Evolutionary conservation across 1,284 basidiomycete genomes (phyloP).

Genomic region (Ganoderma multipileum): DNA sequence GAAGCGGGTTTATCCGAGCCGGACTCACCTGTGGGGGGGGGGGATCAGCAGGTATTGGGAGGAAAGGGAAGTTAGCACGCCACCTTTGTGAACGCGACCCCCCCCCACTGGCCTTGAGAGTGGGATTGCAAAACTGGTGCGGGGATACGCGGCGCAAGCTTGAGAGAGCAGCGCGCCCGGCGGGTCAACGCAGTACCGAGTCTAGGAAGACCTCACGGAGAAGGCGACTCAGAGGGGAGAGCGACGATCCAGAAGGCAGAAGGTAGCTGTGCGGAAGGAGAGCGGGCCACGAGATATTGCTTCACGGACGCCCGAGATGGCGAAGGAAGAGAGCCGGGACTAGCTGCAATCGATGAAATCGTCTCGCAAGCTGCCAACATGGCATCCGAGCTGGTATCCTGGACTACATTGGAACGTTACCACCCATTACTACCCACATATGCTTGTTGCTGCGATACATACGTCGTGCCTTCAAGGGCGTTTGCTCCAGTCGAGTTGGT

Average conservation of each 20-base stretch:
- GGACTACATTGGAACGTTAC: not conserved
- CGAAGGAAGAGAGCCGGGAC: not conserved
- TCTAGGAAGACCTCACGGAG: not conserved
- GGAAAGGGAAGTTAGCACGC: not conserved
- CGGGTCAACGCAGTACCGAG: not conserved
- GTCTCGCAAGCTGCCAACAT: not conserved
- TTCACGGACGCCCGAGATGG: not conserved
- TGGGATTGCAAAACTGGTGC: not conserved
- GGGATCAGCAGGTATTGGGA: not conserved
- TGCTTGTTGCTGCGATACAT: not conserved
- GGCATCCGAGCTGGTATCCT: not conserved
- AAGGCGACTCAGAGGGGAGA: not conserved
- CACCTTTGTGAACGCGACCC: not conserved
- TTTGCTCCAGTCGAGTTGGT: not conserved
- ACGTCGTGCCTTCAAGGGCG: not conserved
- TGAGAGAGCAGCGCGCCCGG: not conserved
- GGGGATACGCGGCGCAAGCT: not conserved
- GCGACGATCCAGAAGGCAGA: not conserved
- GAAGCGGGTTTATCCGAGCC: conserved; percentile 4
- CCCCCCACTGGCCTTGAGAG: not conserved
- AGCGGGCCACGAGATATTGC: not conserved
- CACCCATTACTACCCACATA: not conserved
- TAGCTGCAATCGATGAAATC: not conserved
- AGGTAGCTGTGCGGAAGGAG: not conserved
- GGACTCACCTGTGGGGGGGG: not conserved